phyloP scores from a whole-genome alignment of 164 flowering plant genomes.

The Dillenia suffruticosa region DNA sequence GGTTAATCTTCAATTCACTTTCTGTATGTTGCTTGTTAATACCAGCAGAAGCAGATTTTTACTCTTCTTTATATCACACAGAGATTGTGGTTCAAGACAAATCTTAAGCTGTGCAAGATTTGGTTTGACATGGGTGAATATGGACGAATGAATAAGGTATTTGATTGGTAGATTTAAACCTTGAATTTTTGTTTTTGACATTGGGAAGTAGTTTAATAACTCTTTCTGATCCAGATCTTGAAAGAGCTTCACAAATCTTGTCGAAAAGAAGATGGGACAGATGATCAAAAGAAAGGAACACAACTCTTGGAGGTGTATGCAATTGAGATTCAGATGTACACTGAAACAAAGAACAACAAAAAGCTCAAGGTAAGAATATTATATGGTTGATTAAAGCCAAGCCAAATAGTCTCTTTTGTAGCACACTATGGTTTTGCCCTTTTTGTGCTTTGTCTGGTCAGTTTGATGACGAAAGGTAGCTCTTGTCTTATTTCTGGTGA shows the following conservation, averaged over 20 bases:
- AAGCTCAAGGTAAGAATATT: slow-evolving; percentile 69
- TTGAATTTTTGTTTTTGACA: neutral
- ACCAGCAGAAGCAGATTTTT: no score
- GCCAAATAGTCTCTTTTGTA: no score
- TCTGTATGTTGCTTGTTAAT: neutral
- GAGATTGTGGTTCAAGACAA: slow-evolving; percentile 99
- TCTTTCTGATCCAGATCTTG: slow-evolving; percentile 51
- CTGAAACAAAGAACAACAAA: slow-evolving; percentile 97
- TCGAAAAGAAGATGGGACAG: slow-evolving; percentile 96
- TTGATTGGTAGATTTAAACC: neutral
- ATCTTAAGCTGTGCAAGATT: slow-evolving; percentile 95
- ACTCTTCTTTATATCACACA: slow-evolving; percentile 23
- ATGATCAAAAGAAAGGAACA: slow-evolving; percentile 99
- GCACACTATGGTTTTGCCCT: no score
- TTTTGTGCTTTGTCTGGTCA: no score
- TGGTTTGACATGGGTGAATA: slow-evolving; percentile 99
- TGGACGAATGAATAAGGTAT: slow-evolving; percentile 98
- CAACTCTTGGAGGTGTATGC: slow-evolving; percentile 98
- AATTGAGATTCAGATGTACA: slow-evolving; percentile 98
- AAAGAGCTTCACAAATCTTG: slow-evolving; percentile 98
- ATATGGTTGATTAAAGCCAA: no score
- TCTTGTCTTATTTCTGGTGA: no score
- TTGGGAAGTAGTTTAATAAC: slow-evolving; percentile 1
- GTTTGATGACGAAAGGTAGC: no score
- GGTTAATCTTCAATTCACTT: neutral